Evolutionary conservation across 106 monocot genomes (phyloP).

Genomic region (Dioscorea zingiberensis): DNA sequence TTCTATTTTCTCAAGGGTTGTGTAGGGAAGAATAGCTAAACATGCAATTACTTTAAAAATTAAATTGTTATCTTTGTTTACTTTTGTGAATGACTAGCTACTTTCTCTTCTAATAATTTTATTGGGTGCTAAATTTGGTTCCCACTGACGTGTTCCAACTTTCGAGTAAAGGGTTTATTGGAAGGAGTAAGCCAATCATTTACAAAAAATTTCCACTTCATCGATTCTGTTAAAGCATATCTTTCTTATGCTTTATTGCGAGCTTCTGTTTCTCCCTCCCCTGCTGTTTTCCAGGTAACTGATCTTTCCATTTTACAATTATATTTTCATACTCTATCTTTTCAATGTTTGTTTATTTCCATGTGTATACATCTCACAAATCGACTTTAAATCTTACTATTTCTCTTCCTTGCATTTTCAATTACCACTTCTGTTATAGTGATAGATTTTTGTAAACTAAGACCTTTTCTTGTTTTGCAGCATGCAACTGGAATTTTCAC

Average conservation of each 20-base stretch:
- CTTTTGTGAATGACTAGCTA: too few species aligned
- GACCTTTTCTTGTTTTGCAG: slow-evolving; percentile 23
- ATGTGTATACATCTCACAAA: not conserved
- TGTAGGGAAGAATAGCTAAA: too few species aligned
- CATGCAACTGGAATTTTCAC: slow-evolving; percentile 86
- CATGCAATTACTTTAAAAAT: too few species aligned
- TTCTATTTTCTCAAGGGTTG: too few species aligned
- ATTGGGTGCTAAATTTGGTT: too few species aligned
- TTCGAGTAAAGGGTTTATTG: slow-evolving; percentile 64
- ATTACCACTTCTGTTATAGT: too few species aligned
- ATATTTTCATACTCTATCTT: not conserved
- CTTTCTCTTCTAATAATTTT: too few species aligned
- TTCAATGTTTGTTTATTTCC: not conserved
- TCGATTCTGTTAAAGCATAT: slow-evolving; percentile 95
- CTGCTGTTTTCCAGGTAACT: slow-evolving; percentile 79
- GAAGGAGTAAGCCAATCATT: slow-evolving; percentile 91
- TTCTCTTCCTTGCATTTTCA: too few species aligned
- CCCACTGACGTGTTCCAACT: too few species aligned
- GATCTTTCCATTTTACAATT: slow-evolving; percentile 4
- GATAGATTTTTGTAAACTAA: too few species aligned
- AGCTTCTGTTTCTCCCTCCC: slow-evolving; percentile 87
- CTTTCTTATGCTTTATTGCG: slow-evolving; percentile 92
- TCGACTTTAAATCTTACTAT: too few species aligned
- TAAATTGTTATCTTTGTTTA: too few species aligned
- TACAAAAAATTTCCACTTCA: slow-evolving; percentile 95